Base-by-base conservation (phyloP, 2,329 filamentous ascomycete genomes). In the Penicillium brasilianum region DNA sequence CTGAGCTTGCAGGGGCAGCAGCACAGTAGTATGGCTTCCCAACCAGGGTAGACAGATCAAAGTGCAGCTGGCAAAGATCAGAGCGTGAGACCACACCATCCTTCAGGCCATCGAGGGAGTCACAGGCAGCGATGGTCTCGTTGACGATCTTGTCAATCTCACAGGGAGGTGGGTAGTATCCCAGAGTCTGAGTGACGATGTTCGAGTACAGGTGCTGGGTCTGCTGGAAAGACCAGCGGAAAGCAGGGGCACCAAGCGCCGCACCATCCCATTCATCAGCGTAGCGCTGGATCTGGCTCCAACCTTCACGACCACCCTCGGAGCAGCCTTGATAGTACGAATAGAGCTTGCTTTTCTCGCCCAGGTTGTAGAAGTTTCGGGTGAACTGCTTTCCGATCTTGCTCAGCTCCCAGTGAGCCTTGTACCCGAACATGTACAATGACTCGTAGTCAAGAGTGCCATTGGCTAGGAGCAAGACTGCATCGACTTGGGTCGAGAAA, bases 241-340 rank as follows among this genome's bases (percentile, higher is more conserved):
- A 79, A 16, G 80, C 80, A 8, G 80, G 80, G 0, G 81, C 80
- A 22, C 78, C 80, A 7, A 72, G 71, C 28, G 78, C 67, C 32
- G 74, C 77, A 32, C 80, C 80, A 55, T 83, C 81, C 57, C 75
- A 82, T 57, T 82, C 72, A 11, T 78, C 74, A 4, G 77, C 78
- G 64, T 77, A 84, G 14, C 81, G 78, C 65, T 85, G 82, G 1
- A 81, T 74, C 66, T 84, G 82, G 46, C 53, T 67, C 65, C 61
- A 79, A 18, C 80, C 82, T 68, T 84, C 78, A 44, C 82, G 77
- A 0, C 81, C 83, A 22, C 83, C 83, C 57, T 84, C 82, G 4
- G 82, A 84, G 66, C 83, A 85, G 1, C 81, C 82, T 57, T 83
- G 77, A 60, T 81, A 85, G 71, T 84, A 85, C 2, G 81, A 67